Evolutionary conservation across 345 rosid genomes (phyloP), one percentile per base, ranked within the genome.

Genomic region (Leavenworthia alabamica): DNA sequence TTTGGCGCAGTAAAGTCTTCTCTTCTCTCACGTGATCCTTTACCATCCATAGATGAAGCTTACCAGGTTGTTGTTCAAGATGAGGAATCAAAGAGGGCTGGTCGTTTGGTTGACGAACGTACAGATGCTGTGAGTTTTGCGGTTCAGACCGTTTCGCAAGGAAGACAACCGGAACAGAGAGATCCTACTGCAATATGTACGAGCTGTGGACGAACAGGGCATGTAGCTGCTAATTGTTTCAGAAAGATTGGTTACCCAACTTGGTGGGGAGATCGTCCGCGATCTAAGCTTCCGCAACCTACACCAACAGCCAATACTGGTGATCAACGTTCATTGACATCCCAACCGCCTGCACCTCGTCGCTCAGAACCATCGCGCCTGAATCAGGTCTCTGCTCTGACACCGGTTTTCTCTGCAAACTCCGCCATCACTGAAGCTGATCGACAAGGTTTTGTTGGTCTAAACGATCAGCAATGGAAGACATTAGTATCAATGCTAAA

Each of bases 101-200:
- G n/a, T 2, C 8, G 22, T 4, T 0, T 9, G 2, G 0, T 28
- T 0, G 24, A 50, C 2, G 56, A 29, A 4, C 3, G 14, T 0
- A 0, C 1, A 0, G 22, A 15, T 0, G n/a, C 2, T 0, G 56
- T 0, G 0, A 50, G 39, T 1, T 51, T 51, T 10, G 56, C 23
- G 1, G 56, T 47, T 3, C 53, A 26, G 2, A 0, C 6, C 1
- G 0, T 15, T 2, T 1, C 29, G 0, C 7, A 8, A 1, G 2
- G 27, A 0, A 0, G 12, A 2, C 13, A 19, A 9, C 48, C 1
- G 0, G 7, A 24, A 0, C 0, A 1, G 0, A 9, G 11, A 0
- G 16, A 48, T 6, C 51, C 51, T 0, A 11, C 15, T 0, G 16
- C 29, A 1, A 9, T 46, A 1, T 48, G 53, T 1, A 0, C 3